A percentile compares a stretch with the other conserved stretches of the same genome.
These are phyloP conservation scores for Colletotrichum truncatum DNA, from an alignment of 2,329 filamentous ascomycete species.

Conservation along the genomic window DNA sequence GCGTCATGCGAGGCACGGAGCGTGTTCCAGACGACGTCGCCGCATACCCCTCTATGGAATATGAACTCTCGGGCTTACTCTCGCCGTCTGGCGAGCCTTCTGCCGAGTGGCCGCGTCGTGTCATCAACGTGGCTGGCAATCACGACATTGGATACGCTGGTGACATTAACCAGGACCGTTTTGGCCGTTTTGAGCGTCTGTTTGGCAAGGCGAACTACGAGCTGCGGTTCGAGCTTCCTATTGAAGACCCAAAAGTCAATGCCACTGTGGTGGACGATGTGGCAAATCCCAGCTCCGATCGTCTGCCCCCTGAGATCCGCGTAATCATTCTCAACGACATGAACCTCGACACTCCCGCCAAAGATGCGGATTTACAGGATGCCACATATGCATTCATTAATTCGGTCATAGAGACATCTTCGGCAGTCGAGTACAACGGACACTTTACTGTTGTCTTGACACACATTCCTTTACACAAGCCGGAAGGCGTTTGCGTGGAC, in stretches of 20 bases:
- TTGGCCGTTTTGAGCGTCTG: slow-evolving; percentile 81
- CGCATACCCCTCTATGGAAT: slow-evolving; percentile 55
- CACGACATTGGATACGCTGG: slow-evolving; percentile 97
- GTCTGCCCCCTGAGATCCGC: slow-evolving; percentile 74
- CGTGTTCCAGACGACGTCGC: slow-evolving; percentile 69
- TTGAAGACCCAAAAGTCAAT: slow-evolving; percentile 47
- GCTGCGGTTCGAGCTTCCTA: slow-evolving; percentile 73
- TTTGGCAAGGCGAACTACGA: slow-evolving; percentile 96
- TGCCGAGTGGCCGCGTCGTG: slow-evolving; percentile 72
- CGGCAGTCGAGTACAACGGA: slow-evolving; percentile 67
- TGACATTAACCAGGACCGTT: slow-evolving; percentile 79
- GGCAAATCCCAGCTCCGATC: slow-evolving; percentile 55
- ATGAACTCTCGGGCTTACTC: slow-evolving; percentile 60
- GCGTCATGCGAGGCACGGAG: slow-evolving; percentile 76
- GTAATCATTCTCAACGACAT: slow-evolving; percentile 91
- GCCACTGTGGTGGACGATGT: slow-evolving; percentile 52
- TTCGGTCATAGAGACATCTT: slow-evolving; percentile 69
- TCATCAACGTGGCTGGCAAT: slow-evolving; percentile 94
- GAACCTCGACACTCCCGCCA: slow-evolving; percentile 88
- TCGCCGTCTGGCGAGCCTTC: slow-evolving; percentile 48
- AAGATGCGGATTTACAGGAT: slow-evolving; percentile 72
- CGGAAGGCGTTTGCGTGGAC: slow-evolving; percentile 83
- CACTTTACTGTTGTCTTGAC: slow-evolving; percentile 88
- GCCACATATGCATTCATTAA: slow-evolving; percentile 83
- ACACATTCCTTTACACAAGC: slow-evolving; percentile 91